These are phyloP conservation scores for Solidago caesia DNA, from an alignment of 129 eudicot species.

Conservation along the genomic window DNA sequence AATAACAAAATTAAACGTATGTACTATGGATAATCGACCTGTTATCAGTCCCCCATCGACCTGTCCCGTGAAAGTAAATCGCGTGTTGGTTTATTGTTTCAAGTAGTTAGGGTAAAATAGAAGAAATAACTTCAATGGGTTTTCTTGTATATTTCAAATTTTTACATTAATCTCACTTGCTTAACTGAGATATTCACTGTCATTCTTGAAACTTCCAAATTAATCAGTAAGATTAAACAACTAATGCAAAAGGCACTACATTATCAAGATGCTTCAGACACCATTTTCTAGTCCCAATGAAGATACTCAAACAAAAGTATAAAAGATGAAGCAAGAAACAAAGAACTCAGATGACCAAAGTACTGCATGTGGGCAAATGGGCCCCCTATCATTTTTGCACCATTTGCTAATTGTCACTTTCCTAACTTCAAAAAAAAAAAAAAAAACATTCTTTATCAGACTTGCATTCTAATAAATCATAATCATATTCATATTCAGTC, in stretches of 20 bases:
- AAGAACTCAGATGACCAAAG: constrained; percentile 30
- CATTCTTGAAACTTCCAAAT: constrained; percentile 19
- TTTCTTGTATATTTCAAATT: neutral
- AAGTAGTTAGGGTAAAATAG: neutral
- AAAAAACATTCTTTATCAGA: constrained; percentile 2
- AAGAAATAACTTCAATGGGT: neutral
- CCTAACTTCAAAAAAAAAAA: constrained; percentile 1
- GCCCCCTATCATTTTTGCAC: constrained; percentile 24
- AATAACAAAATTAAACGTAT: neutral
- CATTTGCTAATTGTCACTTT: constrained; percentile 10
- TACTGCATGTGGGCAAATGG: constrained; percentile 37
- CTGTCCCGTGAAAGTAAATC: no score
- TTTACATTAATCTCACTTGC: constrained; percentile 10
- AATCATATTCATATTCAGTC: constrained; percentile 3
- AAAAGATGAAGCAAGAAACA: constrained; percentile 31
- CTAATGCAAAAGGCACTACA: constrained; percentile 23
- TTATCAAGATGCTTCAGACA: constrained; percentile 12
- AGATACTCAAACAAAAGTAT: constrained; percentile 31
- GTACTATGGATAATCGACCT: no score
- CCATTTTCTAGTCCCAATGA: constrained; percentile 24
- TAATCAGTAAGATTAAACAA: constrained; percentile 15
- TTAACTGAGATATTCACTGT: constrained; percentile 29
- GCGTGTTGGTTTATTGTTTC: no score
- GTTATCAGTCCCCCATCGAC: no score
- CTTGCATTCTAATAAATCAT: constrained; percentile 20